Evolutionary conservation across 306 rosid species (phyloP).

Genomic region (Hylodesmum podocarpum): DNA sequence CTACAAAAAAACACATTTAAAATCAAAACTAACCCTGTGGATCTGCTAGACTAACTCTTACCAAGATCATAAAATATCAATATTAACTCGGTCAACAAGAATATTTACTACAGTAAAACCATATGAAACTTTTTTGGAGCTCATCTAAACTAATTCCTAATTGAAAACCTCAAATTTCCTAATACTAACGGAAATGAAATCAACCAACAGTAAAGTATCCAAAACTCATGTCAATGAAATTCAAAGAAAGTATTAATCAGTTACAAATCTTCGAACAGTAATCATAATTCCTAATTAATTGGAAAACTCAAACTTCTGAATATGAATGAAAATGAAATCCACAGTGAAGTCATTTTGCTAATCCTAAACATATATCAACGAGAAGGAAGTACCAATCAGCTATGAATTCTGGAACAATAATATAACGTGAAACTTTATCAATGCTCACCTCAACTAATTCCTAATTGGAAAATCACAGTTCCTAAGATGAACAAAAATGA

Average conservation of each 20-base stretch:
- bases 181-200: conserved; percentile 15
- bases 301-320: background rate
- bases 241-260: background rate
- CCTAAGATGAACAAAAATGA: no score
- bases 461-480: background rate
- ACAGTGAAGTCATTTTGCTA: background rate
- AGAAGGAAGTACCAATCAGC: conserved; percentile 3
- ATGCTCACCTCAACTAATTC: no score
- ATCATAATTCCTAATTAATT: conserved; percentile 17
- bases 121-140: background rate
- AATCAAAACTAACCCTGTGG: background rate
- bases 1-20: background rate
- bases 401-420: no score
- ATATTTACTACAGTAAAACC: background rate
- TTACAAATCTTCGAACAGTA: background rate
- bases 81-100: background rate
- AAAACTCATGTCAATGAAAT: conserved; percentile 13
- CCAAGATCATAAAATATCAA: background rate
- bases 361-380: conserved; percentile 10
- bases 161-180: background rate
- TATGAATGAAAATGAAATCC: conserved; percentile 15
- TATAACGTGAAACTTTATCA: no score
- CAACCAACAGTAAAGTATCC: background rate
- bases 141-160: conserved; percentile 6
- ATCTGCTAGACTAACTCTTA: background rate